Evolutionary conservation across 805 yeast genomes (phyloP), one percentile per base, ranked within the genome.

Genomic region (Scheffersomyces coipomensis): DNA sequence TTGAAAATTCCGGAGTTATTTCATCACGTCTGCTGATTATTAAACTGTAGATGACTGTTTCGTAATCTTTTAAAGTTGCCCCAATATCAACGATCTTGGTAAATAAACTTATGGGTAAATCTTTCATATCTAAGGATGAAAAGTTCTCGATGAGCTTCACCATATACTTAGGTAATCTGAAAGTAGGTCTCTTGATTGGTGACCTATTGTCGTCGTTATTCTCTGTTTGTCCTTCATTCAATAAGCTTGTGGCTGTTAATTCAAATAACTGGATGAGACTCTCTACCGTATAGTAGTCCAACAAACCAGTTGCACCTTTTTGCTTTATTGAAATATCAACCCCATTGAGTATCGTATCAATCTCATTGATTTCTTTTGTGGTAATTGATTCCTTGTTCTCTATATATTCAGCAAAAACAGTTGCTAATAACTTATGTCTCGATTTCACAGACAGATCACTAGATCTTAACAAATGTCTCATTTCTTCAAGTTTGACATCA

Each of bases 61-160:
- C 33, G n/a, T 38, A 32, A 23, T 32, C 29, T 8, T 33, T 34
- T 19, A 48, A n/a, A 22, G 38, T 38, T 2, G 61, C 39, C 2
- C 62, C 68, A 38, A 68, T 44, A 6, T 56, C 62, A 5, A 62
- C 52, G 0, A 66, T 45, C 21, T 49, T 47, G 1, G 58, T 60
- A 32, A 63, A 45, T 3, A 56, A 38, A 13, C 41, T 39, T 1
- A 56, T 37, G 2, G 64, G 51, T 4, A 56, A 17, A 2, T 29
- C 33, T 9, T 39, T 17, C 4, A 42, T 27, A 7, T 47, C 35
- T 33, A 45, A 40, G 17, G 17, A 13, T 27, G 57, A 38, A 19
- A 59, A 45, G 16, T 45, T 35, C 23, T 44, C 49, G 2, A 63
- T 55, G 24, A 64, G 31, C 2, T 53, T 33, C 1, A 60, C 51